Conservation (phyloP, 208 protist genomes). For the Sergeia podlipaevii region DNA sequence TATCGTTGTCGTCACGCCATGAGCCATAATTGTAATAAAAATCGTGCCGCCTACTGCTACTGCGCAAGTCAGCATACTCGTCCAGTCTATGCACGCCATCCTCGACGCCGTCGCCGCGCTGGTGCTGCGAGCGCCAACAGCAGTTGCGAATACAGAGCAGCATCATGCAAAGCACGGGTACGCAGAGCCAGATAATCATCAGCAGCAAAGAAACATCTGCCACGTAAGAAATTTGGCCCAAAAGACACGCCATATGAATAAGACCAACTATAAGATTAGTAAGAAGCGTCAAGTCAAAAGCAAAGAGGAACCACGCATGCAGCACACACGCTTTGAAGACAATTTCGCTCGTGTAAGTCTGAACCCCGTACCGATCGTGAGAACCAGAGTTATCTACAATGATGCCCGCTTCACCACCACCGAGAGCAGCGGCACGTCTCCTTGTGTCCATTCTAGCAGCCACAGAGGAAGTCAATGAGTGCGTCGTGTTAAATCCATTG, state of each 20-base stretch:
- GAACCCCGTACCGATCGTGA: constrained; percentile 18
- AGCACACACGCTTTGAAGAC: constrained; percentile 62
- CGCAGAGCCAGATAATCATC: constrained; percentile 45
- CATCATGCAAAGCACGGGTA: constrained; percentile 37
- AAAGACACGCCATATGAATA: constrained; percentile 56
- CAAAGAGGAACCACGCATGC: constrained; percentile 66
- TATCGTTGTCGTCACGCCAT: too few relatives aligned
- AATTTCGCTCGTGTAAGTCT: constrained; percentile 40
- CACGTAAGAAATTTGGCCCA: constrained; percentile 45
- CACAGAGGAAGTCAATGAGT: too few relatives aligned
- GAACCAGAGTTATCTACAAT: neutral
- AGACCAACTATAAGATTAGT: constrained; percentile 36
- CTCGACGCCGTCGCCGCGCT: neutral
- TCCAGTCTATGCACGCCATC: neutral
- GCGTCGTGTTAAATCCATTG: too few relatives aligned
- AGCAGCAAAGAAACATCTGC: constrained; percentile 31
- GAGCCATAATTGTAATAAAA: too few relatives aligned
- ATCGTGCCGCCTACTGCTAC: constrained; percentile 1
- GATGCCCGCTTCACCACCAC: constrained; percentile 7
- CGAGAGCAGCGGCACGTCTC: neutral
- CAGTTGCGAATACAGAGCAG: constrained; percentile 7
- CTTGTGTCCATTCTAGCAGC: neutral
- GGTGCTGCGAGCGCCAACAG: neutral
- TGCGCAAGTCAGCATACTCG: neutral
- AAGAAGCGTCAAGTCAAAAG: constrained; percentile 36